These are phyloP conservation scores for Bruguiera sexangula DNA, from an alignment of 345 rosid species.

Conservation along the genomic window DNA sequence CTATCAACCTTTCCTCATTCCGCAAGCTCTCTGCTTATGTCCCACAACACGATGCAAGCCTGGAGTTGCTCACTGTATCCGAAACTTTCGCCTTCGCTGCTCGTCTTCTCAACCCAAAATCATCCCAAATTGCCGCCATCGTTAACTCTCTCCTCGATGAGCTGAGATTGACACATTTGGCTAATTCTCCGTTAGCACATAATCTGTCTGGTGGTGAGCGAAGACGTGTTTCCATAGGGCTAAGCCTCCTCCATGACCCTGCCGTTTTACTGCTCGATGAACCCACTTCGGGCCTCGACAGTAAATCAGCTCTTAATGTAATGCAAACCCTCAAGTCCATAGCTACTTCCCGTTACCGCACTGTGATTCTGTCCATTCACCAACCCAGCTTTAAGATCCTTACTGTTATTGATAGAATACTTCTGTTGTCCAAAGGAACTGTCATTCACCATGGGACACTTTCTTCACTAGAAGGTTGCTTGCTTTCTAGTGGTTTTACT, in stretches of 20 bases:
- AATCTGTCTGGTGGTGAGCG: constrained; percentile 84
- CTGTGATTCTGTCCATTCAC: constrained; percentile 82
- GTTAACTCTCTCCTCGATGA: constrained; percentile 61
- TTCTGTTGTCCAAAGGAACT: constrained; percentile 66
- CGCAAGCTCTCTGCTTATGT: constrained; percentile 85
- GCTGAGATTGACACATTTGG: constrained; percentile 56
- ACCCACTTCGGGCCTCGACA: constrained; percentile 87
- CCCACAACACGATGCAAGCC: constrained; percentile 79
- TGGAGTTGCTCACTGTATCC: constrained; percentile 69
- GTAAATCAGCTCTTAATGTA: constrained; percentile 77
- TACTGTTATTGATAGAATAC: constrained; percentile 55
- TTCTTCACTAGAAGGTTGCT: constrained; percentile 46
- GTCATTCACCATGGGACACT: constrained; percentile 74
- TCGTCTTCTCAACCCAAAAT: constrained; percentile 52
- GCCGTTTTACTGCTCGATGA: constrained; percentile 80
- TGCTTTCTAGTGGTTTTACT: constrained; percentile 56
- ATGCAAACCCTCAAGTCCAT: constrained; percentile 61
- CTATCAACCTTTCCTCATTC: constrained; percentile 68
- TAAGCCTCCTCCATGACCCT: constrained; percentile 85
- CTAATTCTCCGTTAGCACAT: constrained; percentile 45
- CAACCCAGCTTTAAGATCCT: constrained; percentile 94
- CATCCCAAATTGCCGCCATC: constrained; percentile 29
- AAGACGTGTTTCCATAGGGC: constrained; percentile 79
- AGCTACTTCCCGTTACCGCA: constrained; percentile 58
- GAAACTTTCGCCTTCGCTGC: constrained; percentile 79